Evolutionary conservation across 2,329 filamentous ascomycete species (phyloP).

Genomic region (Penicillium nordicum): DNA sequence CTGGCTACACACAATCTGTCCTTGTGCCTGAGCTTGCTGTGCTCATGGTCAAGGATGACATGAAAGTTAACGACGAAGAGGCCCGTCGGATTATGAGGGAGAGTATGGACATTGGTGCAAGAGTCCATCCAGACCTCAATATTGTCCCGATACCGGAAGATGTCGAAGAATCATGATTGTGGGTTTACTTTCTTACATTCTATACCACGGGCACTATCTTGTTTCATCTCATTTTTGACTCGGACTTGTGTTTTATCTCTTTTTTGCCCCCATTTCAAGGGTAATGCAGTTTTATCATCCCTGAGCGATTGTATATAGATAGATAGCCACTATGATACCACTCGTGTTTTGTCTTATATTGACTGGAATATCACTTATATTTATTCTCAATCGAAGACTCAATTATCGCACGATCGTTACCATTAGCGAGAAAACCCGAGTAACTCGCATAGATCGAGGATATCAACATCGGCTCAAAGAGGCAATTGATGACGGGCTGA

Average conservation of each 20-base stretch:
- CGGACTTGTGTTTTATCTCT: background rate
- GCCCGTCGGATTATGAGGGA: conserved; percentile 60
- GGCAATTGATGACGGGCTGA: background rate
- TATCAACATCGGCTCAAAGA: background rate
- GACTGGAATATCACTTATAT: background rate
- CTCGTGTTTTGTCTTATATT: background rate
- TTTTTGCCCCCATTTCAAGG: background rate
- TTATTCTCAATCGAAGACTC: background rate
- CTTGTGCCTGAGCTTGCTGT: conserved; percentile 68
- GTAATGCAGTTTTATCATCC: background rate
- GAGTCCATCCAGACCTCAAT: conserved; percentile 64
- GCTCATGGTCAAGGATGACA: conserved; percentile 57
- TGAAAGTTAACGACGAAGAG: conserved; percentile 46
- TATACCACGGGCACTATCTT: background rate
- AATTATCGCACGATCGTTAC: background rate
- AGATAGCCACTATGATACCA: conserved; percentile 5
- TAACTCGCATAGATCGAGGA: background rate
- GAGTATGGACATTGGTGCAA: conserved; percentile 64
- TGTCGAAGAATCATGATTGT: background rate
- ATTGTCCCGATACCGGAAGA: conserved; percentile 37
- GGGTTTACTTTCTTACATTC: background rate
- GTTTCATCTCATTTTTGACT: background rate
- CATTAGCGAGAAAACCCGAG: background rate
- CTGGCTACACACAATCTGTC: conserved; percentile 68
- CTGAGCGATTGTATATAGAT: conserved; percentile 5